Evolutionary conservation across 1,284 basidiomycete species (phyloP).

Genomic region (Leucoagaricus sp.): DNA sequence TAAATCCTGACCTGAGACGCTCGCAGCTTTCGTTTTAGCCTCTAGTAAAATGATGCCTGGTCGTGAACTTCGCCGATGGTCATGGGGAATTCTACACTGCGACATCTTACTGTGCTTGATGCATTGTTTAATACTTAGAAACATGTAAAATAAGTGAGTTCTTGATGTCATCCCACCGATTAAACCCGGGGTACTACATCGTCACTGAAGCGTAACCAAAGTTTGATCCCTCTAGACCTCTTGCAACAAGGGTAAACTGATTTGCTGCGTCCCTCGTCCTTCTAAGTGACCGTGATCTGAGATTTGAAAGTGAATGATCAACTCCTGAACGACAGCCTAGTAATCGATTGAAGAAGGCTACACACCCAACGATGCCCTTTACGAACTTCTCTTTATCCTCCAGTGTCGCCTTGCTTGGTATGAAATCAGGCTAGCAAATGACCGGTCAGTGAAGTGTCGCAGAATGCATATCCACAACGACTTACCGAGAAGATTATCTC

Average conservation of each 20-base stretch:
- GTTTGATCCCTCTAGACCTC: conserved; percentile 74
- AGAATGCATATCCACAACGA: conserved; percentile 6
- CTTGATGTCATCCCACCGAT: background rate
- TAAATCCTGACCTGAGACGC: no score
- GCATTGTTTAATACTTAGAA: background rate
- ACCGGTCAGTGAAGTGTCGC: background rate
- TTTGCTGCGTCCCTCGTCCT: conserved; percentile 72
- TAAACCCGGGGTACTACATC: background rate
- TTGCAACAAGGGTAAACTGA: conserved; percentile 72
- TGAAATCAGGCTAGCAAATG: conserved; percentile 56
- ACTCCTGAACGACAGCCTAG: background rate
- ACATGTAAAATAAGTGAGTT: no score
- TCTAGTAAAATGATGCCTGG: no score
- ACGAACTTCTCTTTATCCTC: conserved; percentile 81
- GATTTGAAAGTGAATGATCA: background rate
- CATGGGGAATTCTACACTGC: background rate
- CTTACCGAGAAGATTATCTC: conserved; percentile 72
- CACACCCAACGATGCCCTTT: conserved; percentile 70
- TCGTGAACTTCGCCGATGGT: no score
- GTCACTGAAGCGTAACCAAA: conserved; percentile 61
- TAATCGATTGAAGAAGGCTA: conserved; percentile 7
- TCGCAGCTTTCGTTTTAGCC: no score
- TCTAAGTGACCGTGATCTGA: conserved; percentile 63
- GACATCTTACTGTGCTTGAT: background rate
- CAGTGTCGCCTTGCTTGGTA: conserved; percentile 58